Percentiles rank a stretch among this genome's conserved stretches.
phyloP scores from a whole-genome alignment of 1,284 basidiomycete genomes.

The Cutaneotrichosporon mucoides region DNA sequence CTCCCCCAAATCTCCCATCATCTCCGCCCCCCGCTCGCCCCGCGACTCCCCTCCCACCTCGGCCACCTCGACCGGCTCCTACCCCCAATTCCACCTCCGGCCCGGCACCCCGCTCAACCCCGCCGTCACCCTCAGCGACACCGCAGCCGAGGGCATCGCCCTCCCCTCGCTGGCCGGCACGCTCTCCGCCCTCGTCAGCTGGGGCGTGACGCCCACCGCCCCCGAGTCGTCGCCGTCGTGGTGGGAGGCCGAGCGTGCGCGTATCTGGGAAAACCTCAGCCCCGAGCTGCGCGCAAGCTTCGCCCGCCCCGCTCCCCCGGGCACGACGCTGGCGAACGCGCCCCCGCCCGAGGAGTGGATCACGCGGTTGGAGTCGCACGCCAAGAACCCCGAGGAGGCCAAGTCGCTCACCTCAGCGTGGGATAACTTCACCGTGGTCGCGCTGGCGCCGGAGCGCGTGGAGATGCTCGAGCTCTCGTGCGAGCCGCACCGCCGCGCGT shows the following conservation, averaged over 20 bases:
- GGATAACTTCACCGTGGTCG: conserved; percentile 42
- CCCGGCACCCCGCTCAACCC: neutral
- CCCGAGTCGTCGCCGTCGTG: conserved; percentile 21
- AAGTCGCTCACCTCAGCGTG: conserved; percentile 33
- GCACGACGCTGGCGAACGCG: conserved; percentile 31
- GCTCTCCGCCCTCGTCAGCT: neutral
- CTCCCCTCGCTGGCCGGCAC: neutral
- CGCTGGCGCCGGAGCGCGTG: conserved; percentile 33
- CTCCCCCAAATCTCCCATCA: neutral
- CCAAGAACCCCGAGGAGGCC: conserved; percentile 18
- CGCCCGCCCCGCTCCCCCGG: conserved; percentile 37
- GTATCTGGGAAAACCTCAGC: conserved; percentile 35
- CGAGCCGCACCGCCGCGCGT: conserved; percentile 37
- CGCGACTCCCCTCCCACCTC: neutral
- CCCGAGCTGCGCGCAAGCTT: conserved; percentile 46
- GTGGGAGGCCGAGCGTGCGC: conserved; percentile 38
- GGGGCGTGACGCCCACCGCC: neutral
- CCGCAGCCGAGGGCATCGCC: neutral
- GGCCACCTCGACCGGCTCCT: neutral
- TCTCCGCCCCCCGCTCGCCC: neutral
- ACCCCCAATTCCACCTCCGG: neutral
- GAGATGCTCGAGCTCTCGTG: conserved; percentile 45
- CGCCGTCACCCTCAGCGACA: neutral
- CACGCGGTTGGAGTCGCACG: neutral
- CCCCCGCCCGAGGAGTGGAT: neutral